Evolutionary conservation across 768 basidiomycete species (phyloP), one percentile per base, ranked within the genome.

Genomic region (Termitomyces sp.): DNA sequence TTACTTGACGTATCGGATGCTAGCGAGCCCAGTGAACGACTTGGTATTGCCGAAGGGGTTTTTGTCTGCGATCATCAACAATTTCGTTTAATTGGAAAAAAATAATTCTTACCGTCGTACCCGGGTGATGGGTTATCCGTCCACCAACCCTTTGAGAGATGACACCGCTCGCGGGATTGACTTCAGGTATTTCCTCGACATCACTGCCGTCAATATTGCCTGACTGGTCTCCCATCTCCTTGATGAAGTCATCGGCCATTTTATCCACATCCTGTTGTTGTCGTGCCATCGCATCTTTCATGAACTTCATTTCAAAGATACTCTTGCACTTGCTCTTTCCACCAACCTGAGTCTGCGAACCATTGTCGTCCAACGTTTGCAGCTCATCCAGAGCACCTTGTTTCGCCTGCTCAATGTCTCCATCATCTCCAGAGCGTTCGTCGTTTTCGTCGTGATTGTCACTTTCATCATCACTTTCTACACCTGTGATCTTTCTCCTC

Each of bases 261-360:
- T 77, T 77, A 55, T 85, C 76, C 1, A 81, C 83, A 51, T 77
- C 75, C 9, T 68, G 73, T 61, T 79, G 72, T 54, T 85, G 80
- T 59, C 91, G 77, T 5, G 81, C 82, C 74, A 88, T 85, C 0
- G 93, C 95, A 45, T 94, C 88, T 68, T 89, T 87, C 96, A 99
- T 99, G 71, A 98, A 99, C 72, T 97, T 98, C 97, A 98, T 98
- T 59, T 83, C 80, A 67, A 97, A 89, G 10, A 98, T 79, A 57
- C 89, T 83, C 70, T 87, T 89, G 47, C 75, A 41, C 70, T 51
- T 51, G 2, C 28, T 53, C 62, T 80, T 81, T 64, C 72, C 70
- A 21, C 67, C 72, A 22, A 41, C 61, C 26, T 60, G 54, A 6
- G 55, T 59, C 17, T 50, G 53, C 45, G 58, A 59, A 6, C 65